A percentile compares a stretch with the other conserved stretches of the same genome.
Evolutionary conservation across 73 alveolate genomes (phyloP).

Genomic region (Uronychia binucleata): DNA sequence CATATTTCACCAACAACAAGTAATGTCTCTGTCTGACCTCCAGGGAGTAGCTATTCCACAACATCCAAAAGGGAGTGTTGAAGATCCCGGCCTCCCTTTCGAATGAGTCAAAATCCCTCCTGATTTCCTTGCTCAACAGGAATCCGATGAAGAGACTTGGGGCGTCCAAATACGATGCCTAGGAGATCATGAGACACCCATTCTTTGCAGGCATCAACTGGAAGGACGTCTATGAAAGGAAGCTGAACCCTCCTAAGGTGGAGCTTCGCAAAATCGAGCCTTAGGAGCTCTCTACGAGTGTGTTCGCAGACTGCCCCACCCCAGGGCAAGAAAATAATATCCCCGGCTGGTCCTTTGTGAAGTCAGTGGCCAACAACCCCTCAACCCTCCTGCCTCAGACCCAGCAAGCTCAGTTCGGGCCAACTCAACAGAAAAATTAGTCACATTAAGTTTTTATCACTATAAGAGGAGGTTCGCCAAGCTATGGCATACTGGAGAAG

Average conservation of each 20-base stretch:
- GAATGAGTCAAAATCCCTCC: slow-evolving; percentile 59
- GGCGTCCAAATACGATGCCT: slow-evolving; percentile 80
- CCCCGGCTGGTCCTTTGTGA: slow-evolving; percentile 16
- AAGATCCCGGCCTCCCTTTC: slow-evolving; percentile 70
- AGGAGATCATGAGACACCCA: slow-evolving; percentile 83
- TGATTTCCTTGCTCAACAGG: slow-evolving; percentile 75
- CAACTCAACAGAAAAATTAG: too few relatives aligned
- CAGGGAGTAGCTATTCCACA: slow-evolving; percentile 84
- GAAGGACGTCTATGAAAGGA: slow-evolving; percentile 72
- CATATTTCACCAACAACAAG: slow-evolving; percentile 68
- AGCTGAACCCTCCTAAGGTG: slow-evolving; percentile 73
- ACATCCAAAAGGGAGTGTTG: slow-evolving; percentile 85
- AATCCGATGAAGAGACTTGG: slow-evolving; percentile 90
- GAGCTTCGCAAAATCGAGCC: slow-evolving; percentile 6
- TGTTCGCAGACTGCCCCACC: slow-evolving; percentile 9
- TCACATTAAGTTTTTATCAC: too few relatives aligned
- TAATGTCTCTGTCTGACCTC: not conserved
- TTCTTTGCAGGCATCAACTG: slow-evolving; percentile 81
- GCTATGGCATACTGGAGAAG: too few relatives aligned
- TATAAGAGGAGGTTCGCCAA: too few relatives aligned
- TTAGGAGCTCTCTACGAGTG: not conserved
- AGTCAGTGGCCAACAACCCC: not conserved
- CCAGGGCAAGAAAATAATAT: not conserved
- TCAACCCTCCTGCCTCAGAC: too few relatives aligned
- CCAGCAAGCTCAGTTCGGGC: too few relatives aligned